Evolutionary conservation across 192 early-diverging fungal species (phyloP), one percentile per base, ranked within the genome.

Genomic region (Backusella macrospora): DNA sequence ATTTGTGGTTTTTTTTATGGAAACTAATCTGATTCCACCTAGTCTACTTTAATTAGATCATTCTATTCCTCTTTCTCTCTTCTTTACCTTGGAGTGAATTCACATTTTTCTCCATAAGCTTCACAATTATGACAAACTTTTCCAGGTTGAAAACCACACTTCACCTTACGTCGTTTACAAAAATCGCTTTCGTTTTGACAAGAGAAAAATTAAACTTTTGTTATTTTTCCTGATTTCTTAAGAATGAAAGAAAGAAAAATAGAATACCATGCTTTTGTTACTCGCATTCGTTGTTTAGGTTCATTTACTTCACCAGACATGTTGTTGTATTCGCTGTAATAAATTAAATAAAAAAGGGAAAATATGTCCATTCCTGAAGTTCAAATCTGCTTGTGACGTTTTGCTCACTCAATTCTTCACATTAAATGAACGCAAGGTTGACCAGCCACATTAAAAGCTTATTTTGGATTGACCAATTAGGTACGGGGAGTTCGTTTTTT

Each of bases 151-250:
- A 71, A 70, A 45, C 71, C 45, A 45, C 75, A 76, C 40, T 52
- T 72, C 5, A 76, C 75, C 49, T 76, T 76, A 45, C 71, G 71
- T 38, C 70, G 49, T 48, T 70, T 52, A 71, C 75, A 76, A 49
- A 76, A 76, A 47, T 76, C 75, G 44, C 75, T 76, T 59, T 49
- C 18, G n/a, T 49, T 49, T 14, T 26, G 2, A 12, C 8, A 26
- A 26, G 18, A 23, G 26, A 59, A 26, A 26, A 59, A 10, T 21
- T 7, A n/a, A 2, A 7, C 49, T 52, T 0, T 5, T 43, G n/a
- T 7, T 34, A 34, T 34, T 34, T 34, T 34, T 34, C 52, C 14
- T 46, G 10, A 0, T 46, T 46, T 46, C 14, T 23, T 8, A 3
- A 52, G 2, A 21, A 52, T 52, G 49, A 52, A 52, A 18, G 21